A percentile compares a stretch with the other conserved stretches of the same genome.
Conservation (phyloP, 495 filamentous ascomycete species). For the Pseudotulostoma volvatum region DNA sequence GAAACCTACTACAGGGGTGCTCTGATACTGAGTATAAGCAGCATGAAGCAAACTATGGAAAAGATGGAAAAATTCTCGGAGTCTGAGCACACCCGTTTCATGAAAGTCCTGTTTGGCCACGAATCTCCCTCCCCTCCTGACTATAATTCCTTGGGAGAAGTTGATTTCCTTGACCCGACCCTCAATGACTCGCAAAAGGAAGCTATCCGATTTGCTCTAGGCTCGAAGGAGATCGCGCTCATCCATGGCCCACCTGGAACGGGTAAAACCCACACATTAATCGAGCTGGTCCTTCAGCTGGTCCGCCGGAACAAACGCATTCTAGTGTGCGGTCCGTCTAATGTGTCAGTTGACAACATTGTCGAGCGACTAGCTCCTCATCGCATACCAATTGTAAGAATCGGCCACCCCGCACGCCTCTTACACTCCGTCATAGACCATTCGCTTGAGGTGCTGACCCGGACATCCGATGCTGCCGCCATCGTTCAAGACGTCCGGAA, state of each 20-base stretch:
- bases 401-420: slow-evolving; percentile 85
- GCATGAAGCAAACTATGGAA: slow-evolving; percentile 84
- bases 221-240: slow-evolving; percentile 66
- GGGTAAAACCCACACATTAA: slow-evolving; percentile 92
- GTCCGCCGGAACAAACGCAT: slow-evolving; percentile 52
- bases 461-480: slow-evolving; percentile 70
- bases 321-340: slow-evolving; percentile 88
- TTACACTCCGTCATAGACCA: slow-evolving; percentile 78
- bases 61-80: slow-evolving; percentile 56
- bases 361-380: slow-evolving; percentile 80
- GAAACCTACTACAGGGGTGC: background rate
- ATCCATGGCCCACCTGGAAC: slow-evolving; percentile 95
- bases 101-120: slow-evolving; percentile 67
- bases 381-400: slow-evolving; percentile 70
- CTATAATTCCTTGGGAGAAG: slow-evolving; percentile 38
- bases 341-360: slow-evolving; percentile 96
- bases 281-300: slow-evolving; percentile 84
- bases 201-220: slow-evolving; percentile 77
- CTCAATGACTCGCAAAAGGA: slow-evolving; percentile 86
- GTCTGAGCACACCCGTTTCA: slow-evolving; percentile 53
- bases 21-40: slow-evolving; percentile 11
- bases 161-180: slow-evolving; percentile 62
- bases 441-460: slow-evolving; percentile 83
- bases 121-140: slow-evolving; percentile 22
- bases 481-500: slow-evolving; percentile 85